Conservation (phyloP, 2,329 filamentous ascomycete species). For the Eutypella sp. region DNA sequence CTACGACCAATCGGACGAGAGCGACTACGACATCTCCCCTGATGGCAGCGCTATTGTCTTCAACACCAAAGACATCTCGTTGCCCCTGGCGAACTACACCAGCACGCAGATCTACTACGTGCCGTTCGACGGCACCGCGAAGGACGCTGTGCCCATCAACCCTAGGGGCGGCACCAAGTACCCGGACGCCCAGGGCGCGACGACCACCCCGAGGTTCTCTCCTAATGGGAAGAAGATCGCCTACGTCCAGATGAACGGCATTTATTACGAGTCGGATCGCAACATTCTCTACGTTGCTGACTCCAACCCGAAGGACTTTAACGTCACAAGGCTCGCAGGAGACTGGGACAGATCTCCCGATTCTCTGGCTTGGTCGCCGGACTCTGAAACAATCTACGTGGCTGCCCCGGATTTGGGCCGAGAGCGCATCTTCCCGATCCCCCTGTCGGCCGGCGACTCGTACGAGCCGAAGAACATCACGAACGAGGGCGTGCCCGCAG, state of each 20-base stretch:
- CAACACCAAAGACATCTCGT: slow-evolving; percentile 49
- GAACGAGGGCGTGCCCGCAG: slow-evolving; percentile 24
- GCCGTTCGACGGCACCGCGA: slow-evolving; percentile 24
- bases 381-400: slow-evolving; percentile 25
- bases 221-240: slow-evolving; percentile 52
- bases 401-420: slow-evolving; percentile 25
- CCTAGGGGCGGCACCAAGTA: slow-evolving; percentile 25
- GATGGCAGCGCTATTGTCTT: slow-evolving; percentile 45
- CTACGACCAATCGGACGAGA: slow-evolving; percentile 47
- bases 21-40: slow-evolving; percentile 54
- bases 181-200: slow-evolving; percentile 28
- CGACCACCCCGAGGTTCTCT: slow-evolving; percentile 43
- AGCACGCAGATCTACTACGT: slow-evolving; percentile 29
- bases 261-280: slow-evolving; percentile 50
- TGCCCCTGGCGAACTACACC: slow-evolving; percentile 52
- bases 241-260: slow-evolving; percentile 57
- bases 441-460: slow-evolving; percentile 21
- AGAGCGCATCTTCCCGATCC: slow-evolving; percentile 27
- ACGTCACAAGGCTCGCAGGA: slow-evolving; percentile 25
- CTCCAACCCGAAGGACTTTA: slow-evolving; percentile 45
- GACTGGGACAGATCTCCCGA: slow-evolving; percentile 28
- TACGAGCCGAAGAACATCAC: slow-evolving; percentile 29
- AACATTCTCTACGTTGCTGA: slow-evolving; percentile 28
- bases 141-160: slow-evolving; percentile 29
- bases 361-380: slow-evolving; percentile 21